phyloP scores from a whole-genome alignment of 306 rosid species.

The Prunus davidiana region DNA sequence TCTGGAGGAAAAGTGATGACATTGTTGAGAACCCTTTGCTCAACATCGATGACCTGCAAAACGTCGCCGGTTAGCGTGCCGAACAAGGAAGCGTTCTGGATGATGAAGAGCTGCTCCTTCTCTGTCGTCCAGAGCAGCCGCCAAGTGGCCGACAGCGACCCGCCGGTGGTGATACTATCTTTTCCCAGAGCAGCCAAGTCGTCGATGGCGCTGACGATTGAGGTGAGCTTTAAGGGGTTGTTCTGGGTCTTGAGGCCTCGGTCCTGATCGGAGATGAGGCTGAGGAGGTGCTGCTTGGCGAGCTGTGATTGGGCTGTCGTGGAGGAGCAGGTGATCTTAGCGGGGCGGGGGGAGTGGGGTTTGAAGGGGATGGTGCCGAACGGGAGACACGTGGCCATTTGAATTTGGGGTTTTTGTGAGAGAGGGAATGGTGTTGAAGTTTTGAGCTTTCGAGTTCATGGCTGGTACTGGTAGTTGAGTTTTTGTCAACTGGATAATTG shows the following conservation, averaged over 20 bases:
- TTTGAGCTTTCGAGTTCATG: neutral
- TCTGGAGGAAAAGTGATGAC: slow-evolving; percentile 92
- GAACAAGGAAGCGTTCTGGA: slow-evolving; percentile 67
- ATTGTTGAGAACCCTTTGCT: slow-evolving; percentile 55
- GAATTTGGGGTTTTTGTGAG: neutral
- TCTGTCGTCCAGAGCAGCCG: slow-evolving; percentile 91
- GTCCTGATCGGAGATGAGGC: slow-evolving; percentile 73
- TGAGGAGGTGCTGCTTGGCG: slow-evolving; percentile 57
- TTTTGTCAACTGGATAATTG: neutral
- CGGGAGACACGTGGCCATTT: slow-evolving; percentile 46
- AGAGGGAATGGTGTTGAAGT: neutral
- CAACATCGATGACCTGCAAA: slow-evolving; percentile 82
- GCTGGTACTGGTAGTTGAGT: neutral
- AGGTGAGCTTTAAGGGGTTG: slow-evolving; percentile 36
- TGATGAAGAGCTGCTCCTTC: slow-evolving; percentile 90
- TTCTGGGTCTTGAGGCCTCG: slow-evolving; percentile 76
- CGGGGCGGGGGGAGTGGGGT: slow-evolving; percentile 15
- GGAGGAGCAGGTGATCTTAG: slow-evolving; percentile 54
- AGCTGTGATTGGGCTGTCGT: slow-evolving; percentile 46
- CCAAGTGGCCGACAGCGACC: slow-evolving; percentile 77
- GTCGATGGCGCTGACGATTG: slow-evolving; percentile 59
- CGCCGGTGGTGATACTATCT: slow-evolving; percentile 54
- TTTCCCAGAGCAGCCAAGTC: slow-evolving; percentile 43
- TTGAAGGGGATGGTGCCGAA: slow-evolving; percentile 28
- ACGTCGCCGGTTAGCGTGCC: slow-evolving; percentile 85